Evolutionary conservation across 2,329 filamentous ascomycete genomes (phyloP), one percentile per base, ranked within the genome.

Genomic region (Apiospora phragmitis): DNA sequence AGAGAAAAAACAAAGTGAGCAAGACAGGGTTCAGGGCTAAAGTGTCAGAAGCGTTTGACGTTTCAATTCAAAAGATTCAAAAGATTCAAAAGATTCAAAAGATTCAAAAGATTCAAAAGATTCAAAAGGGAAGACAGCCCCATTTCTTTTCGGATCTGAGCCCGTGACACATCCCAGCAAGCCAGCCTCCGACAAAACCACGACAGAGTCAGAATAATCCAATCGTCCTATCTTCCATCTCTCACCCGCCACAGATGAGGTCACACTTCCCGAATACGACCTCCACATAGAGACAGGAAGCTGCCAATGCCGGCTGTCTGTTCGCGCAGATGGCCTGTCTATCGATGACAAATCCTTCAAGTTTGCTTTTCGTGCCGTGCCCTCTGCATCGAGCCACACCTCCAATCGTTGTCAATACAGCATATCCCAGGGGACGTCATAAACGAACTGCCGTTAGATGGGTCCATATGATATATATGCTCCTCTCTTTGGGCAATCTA

Each of bases 21-120:
- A 47, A 47, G 49, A 55, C 49, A 55, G 49, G 49, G 49, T 55
- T 55, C 49, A 32, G 16, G 51, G 55, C 55, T 62, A 62, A 62
- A 62, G 55, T 62, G 55, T 62, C 55, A 62, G 55, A 62, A 62
- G 55, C 21, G 55, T 62, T 62, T 62, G 55, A 62, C 55, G 55
- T 62, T 62, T 38, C 55, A 62, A n/a, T 62, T n/a, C 18, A 62
- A n/a, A n/a, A n/a, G n/a, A n/a, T n/a, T n/a, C n/a, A n/a, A n/a
- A n/a, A n/a, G n/a, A n/a, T n/a, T n/a, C n/a, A n/a, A n/a, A n/a
- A n/a, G n/a, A n/a, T n/a, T n/a, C n/a, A n/a, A n/a, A n/a, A n/a
- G n/a, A n/a, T n/a, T n/a, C n/a, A n/a, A n/a, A n/a, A n/a, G n/a
- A n/a, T n/a, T n/a, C n/a, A n/a, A n/a, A n/a, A n/a, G n/a, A n/a